Evolutionary conservation across 805 yeast species (phyloP), one percentile per base, ranked within the genome.

Genomic region (Kockiozyma suomiensis): DNA sequence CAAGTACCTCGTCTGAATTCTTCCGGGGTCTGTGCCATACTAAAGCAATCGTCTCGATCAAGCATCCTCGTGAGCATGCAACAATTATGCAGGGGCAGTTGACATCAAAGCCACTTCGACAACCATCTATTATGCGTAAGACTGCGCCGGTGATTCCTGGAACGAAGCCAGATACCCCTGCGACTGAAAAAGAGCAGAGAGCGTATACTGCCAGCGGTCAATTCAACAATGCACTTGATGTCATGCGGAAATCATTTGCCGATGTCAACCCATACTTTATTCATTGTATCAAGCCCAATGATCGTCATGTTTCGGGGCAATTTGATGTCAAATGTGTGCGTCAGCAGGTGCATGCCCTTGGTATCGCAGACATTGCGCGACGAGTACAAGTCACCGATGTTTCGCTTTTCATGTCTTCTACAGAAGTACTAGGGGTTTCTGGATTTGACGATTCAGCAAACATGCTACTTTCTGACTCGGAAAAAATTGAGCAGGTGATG

Each of bases 291-390:
- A 76, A 76, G 62, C 79, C 79, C 4, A 76, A 76, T 61, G 79
- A 76, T 59, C 72, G 75, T 41, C 68, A 73, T 6, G 65, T 75
- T 7, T 64, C 74, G 4, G 69, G 72, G 8, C 71, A 74, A n/a
- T 68, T 77, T 54, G 79, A 76, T 56, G 78, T 79, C 10, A 70
- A 79, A 26, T 75, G 78, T 56, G 78, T 76, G 7, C 69, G 79
- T 15, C 78, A 76, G 62, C 79, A 76, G 62, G 70, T 76, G 25
- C 70, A 73, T 43, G 78, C 79, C 1, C 67, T 76, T 26, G 78
- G 79, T 6, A 66, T 76, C 17, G 75, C 79, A 5, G 79, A 76
- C 58, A 67, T 77, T 35, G 76, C 79, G 4, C 70, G 69, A 32
- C 70, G 76, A 2, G 75, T 76, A n/a, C 73, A 73, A 54, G 59